Evolutionary conservation across 2,329 filamentous ascomycete genomes (phyloP).

Genomic region (Sordariomycetes sp.): DNA sequence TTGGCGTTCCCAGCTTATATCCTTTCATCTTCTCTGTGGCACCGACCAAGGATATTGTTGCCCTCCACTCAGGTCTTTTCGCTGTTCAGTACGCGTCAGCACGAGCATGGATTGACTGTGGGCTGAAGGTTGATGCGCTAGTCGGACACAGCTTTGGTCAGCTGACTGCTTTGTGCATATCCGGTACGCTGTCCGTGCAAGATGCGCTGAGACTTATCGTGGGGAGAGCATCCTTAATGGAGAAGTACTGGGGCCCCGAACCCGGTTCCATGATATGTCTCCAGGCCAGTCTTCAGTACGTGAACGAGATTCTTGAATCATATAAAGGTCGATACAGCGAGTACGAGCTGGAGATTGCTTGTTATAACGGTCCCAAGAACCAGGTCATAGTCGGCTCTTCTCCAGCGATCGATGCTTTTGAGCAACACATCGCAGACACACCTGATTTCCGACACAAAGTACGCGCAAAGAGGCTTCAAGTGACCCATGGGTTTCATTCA

Average conservation of each 20-base stretch:
- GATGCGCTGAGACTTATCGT: constrained; percentile 20
- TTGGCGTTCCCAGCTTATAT: constrained; percentile 1
- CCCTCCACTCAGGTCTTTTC: constrained; percentile 5
- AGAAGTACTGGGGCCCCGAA: constrained; percentile 21
- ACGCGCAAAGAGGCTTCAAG: constrained; percentile 5
- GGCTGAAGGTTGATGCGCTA: constrained; percentile 4
- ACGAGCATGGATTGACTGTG: constrained; percentile 8
- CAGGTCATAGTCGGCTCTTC: constrained; percentile 1
- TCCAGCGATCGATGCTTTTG: background rate
- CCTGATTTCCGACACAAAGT: background rate
- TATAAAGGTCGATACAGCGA: no score
- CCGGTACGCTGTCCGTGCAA: constrained; percentile 17
- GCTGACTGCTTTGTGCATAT: constrained; percentile 23
- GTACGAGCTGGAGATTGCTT: background rate
- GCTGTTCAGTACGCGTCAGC: constrained; percentile 8
- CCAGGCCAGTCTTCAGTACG: constrained; percentile 3
- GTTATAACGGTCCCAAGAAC: constrained; percentile 4
- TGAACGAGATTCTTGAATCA: no score
- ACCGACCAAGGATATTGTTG: background rate
- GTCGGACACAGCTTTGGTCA: constrained; percentile 30
- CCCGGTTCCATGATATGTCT: constrained; percentile 23
- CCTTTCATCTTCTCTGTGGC: constrained; percentile 1
- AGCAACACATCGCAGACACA: background rate
- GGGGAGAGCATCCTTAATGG: constrained; percentile 20
- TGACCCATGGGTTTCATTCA: constrained; percentile 5